Evolutionary conservation across 164 flowering plant species (phyloP).

Genomic region (Nymphaea thermarum): DNA sequence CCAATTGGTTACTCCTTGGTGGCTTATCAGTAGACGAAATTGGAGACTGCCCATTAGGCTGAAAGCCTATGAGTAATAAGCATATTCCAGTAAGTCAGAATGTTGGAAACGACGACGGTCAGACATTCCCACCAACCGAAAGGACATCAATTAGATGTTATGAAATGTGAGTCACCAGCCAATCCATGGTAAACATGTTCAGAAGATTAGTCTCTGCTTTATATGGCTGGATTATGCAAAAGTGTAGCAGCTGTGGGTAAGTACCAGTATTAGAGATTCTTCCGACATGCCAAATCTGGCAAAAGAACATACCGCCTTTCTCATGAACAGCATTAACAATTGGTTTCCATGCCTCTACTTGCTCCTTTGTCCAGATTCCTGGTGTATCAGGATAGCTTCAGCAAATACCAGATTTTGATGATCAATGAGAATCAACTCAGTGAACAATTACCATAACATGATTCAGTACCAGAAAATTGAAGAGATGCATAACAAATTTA

Average conservation of each 20-base stretch:
- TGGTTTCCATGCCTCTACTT: slow-evolving; percentile 51
- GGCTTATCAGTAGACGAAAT: slow-evolving; percentile 12
- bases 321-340: slow-evolving; percentile 42
- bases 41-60: slow-evolving; percentile 10
- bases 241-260: too few species aligned
- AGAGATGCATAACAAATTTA: too few species aligned
- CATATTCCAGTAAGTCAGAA: too few species aligned
- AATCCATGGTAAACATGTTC: too few species aligned
- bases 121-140: too few species aligned
- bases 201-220: too few species aligned
- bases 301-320: slow-evolving; percentile 38
- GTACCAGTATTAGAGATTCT: slow-evolving; percentile 24
- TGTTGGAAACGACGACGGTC: too few species aligned
- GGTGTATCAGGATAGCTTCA: slow-evolving; percentile 28
- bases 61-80: slow-evolving; percentile 4
- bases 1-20: neutral
- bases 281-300: slow-evolving; percentile 45
- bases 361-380: slow-evolving; percentile 49
- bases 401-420: neutral
- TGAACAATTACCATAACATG: neutral
- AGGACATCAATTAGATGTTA: too few species aligned
- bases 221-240: too few species aligned
- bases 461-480: neutral
- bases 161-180: too few species aligned
- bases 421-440: neutral